These are phyloP conservation scores for Hymenoscyphus scutula DNA, from an alignment of 2,329 filamentous ascomycete species.

Conservation along the genomic window DNA sequence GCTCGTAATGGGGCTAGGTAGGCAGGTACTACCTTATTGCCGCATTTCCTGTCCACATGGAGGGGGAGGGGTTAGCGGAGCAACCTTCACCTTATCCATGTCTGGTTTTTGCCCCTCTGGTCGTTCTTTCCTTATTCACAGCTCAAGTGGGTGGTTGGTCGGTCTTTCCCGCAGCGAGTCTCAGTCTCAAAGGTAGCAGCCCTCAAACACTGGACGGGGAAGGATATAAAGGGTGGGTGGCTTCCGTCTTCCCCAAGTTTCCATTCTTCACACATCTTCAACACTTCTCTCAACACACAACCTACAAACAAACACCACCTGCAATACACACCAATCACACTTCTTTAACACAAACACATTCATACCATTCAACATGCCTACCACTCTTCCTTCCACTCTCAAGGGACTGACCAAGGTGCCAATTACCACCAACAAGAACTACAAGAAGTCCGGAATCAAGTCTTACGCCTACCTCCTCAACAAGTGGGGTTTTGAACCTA, in stretches of 20 bases:
- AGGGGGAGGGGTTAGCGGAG: no score
- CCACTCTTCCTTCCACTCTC: constrained; percentile 31
- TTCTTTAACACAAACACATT: neutral
- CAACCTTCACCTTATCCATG: neutral
- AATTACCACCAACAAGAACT: constrained; percentile 57
- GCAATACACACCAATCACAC: neutral
- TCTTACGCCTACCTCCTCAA: constrained; percentile 60
- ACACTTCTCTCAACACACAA: neutral
- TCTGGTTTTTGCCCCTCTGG: neutral
- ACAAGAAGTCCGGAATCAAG: constrained; percentile 57
- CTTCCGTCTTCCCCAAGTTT: neutral
- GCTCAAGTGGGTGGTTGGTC: neutral
- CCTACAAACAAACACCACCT: neutral
- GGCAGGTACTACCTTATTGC: no score
- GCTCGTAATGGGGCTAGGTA: no score
- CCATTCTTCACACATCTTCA: neutral
- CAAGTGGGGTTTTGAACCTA: constrained; percentile 63
- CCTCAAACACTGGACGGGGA: neutral
- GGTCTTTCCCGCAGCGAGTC: neutral
- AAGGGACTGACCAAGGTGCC: constrained; percentile 43
- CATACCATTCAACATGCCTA: neutral
- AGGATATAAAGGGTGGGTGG: neutral
- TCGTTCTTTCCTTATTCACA: neutral
- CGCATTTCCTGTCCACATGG: no score
- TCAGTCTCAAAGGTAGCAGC: neutral